Base-by-base conservation (phyloP, 495 filamentous ascomycete genomes). In the Pseudevernia furfuracea region DNA sequence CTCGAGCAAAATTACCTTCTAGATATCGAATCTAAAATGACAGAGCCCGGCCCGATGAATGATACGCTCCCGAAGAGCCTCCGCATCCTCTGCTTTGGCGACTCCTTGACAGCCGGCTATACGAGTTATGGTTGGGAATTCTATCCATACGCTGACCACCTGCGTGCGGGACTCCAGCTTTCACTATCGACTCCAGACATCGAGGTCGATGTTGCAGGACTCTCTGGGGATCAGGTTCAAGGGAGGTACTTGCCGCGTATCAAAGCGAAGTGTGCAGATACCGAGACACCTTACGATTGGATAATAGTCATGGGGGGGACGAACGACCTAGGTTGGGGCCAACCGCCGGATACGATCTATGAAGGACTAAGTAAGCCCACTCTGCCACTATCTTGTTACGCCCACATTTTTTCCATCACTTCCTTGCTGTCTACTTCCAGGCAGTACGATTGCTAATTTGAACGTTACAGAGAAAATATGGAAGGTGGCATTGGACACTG, bases 21-120 rank as follows among this genome's bases (percentile, higher is more conserved):
- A 37, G 7, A 34, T 62, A 38, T 55, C 25, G 38, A 53, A 37
- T 25, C 36, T 8, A 52, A 23, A 21, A 70, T 68, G 62, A 38
- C 17, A 9, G 46, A 63, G 3, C 32, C 37, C 17, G 28, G 11
- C 21, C 17, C 15, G 30, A 62, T 11, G 39, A 49, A 65, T 21
- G 32, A 28, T 36, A 41, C 53, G 28, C 48, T 66, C 6, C 63
- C 63, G 21, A 61, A 57, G 34, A 59, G 43, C 32, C 62, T 71
- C 21, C 61, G 65, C 17, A 81, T 89, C 58, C 79, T 88, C 36
- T 87, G 85, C 75, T 86, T 88, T 68, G 86, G 86, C 71, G 77
- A 87, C 74, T 85, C 81, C 44, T 77, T 89, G 28, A 87, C 85
- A 28, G 75, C 75, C 21, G 86, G 86, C 39, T 87, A 78, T 72